Evolutionary conservation across 2,329 filamentous ascomycete genomes (phyloP).

Genomic region (Aspergillus carbonarius): DNA sequence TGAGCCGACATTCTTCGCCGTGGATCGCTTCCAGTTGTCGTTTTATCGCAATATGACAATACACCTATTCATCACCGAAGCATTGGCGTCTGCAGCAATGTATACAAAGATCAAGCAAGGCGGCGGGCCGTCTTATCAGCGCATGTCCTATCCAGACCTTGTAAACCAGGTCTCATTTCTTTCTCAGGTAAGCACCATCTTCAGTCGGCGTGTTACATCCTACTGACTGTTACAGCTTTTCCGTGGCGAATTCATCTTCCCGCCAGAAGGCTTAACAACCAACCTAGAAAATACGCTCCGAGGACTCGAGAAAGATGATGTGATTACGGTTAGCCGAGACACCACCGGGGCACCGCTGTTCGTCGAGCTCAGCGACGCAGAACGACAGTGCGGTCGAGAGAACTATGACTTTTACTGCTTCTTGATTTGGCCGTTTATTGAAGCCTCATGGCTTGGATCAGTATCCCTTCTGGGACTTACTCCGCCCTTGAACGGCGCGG

Average conservation of each 20-base stretch:
- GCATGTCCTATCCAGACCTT: conserved; percentile 72
- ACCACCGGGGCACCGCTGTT: conserved; percentile 57
- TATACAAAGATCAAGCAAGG: conserved; percentile 90
- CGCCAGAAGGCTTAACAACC: conserved; percentile 73
- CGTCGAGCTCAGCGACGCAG: conserved; percentile 72
- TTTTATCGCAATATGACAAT: conserved; percentile 99
- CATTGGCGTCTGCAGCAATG: conserved; percentile 83
- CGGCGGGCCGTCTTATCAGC: conserved; percentile 77
- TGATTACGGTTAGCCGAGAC: conserved; percentile 66
- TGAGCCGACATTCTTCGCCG: conserved; percentile 90
- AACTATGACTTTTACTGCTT: conserved; percentile 99
- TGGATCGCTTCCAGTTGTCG: conserved; percentile 93
- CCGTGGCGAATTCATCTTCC: conserved; percentile 95
- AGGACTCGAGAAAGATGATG: conserved; percentile 73
- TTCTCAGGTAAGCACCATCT: conserved; percentile 55
- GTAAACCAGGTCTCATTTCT: conserved; percentile 81
- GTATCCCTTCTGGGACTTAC: conserved; percentile 84
- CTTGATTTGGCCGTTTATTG: conserved; percentile 96
- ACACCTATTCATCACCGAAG: conserved; percentile 92
- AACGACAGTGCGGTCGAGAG: conserved; percentile 77
- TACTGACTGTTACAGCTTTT: conserved; percentile 62
- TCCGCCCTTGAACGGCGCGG: conserved; percentile 61
- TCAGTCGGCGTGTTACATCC: neutral
- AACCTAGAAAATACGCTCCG: conserved; percentile 80
- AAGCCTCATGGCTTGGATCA: conserved; percentile 87